Base-by-base conservation (phyloP, 768 basidiomycete genomes). In the Naematelia encephala region DNA sequence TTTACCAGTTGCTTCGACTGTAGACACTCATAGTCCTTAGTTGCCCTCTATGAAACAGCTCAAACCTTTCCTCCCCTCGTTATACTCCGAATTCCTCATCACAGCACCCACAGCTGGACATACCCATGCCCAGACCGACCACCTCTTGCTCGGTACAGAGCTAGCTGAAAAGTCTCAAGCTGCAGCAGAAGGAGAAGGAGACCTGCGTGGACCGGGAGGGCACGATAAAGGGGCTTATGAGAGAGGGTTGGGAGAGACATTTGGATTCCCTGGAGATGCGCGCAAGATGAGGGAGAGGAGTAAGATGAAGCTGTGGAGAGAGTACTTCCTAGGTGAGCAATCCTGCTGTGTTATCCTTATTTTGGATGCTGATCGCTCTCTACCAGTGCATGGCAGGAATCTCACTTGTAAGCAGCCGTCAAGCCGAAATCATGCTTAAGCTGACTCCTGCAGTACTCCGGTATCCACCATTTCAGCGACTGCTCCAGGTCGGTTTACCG, bases 401-500 rank as follows among this genome's bases (percentile, higher is more conserved):
- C 81, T 98, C n/a, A 93, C 96, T 0, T 83, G 76, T 77, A 45
- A 59, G 74, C 63, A 16, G 10, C 23, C 25, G 4, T 52, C 26
- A n/a, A n/a, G 27, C 26, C 8, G 10, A 1, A 28, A 27, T 34
- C 47, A 4, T 2, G 16, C 26, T 56, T 16, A 27, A 51, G 39
- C 42, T 44, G n/a, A 56, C 30, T 14, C 21, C 23, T 21, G 0
- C 60, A 72, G 69, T 98, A 25, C 81, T 98, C 19, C 89, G 94
- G 28, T 99, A 97, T 77, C 94, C 96, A 0, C 88, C 93, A 76
- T 92, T 91, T 72, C 96, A 93, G 43, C 87, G 96, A n/a, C 84
- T 99, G 25, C 87, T 98, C 1, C 94, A 96, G 79, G 94, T 98
- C 54, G 96, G 96, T 48, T 82, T 99, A 2, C 96, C 96, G 1